Evolutionary conservation across 306 rosid genomes (phyloP), one percentile per base, ranked within the genome.

Genomic region (Inga leiocalycina): DNA sequence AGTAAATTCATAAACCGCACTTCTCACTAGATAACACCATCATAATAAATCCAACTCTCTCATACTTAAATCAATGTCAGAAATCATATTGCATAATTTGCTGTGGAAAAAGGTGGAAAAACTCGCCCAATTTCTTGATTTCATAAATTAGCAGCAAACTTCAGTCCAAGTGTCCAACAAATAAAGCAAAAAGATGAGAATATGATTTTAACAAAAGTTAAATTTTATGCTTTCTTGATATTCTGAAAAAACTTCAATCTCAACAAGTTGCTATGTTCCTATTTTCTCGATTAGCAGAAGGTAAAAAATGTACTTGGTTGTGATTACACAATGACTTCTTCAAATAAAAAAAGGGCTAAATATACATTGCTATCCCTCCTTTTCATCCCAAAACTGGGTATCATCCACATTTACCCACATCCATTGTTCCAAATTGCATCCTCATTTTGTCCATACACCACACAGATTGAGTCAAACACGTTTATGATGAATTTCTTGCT

Each of bases 1-100:
- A 73, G 71, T 76, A 82, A 70, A 86, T 71, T 46, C 74, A 74
- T 27, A 77, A 46, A 30, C 57, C 39, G 16, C 71, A 69, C 46
- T 35, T 39, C 78, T 56, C 46, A 81, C 67, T 46, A 71, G 57
- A 45, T 72, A 12, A 44, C 37, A 71, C 20, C 37, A 12, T 8
- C 6, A 11, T 71, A 71, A 71, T 43, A 86, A 73, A 86, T 69
- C 30, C 39, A 85, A 72, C 67, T 22, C 39, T 80, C 72, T 77
- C 66, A 68, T 73, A 73, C 66, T 61, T 61, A 74, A 77, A 71
- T 69, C 76, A 65, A 70, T 61, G 67, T 59, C 76, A 77, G 43
- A 61, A 52, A 78, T 59, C 44, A 67, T 32, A 57, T 54, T 43
- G 62, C 71, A 67, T 65, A 16, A 76, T 43, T 30, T 84, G 56